Evolutionary conservation across 1,284 basidiomycete species (phyloP), one percentile per base, ranked within the genome.

Genomic region (Cutaneotrichosporon cyanovorans): DNA sequence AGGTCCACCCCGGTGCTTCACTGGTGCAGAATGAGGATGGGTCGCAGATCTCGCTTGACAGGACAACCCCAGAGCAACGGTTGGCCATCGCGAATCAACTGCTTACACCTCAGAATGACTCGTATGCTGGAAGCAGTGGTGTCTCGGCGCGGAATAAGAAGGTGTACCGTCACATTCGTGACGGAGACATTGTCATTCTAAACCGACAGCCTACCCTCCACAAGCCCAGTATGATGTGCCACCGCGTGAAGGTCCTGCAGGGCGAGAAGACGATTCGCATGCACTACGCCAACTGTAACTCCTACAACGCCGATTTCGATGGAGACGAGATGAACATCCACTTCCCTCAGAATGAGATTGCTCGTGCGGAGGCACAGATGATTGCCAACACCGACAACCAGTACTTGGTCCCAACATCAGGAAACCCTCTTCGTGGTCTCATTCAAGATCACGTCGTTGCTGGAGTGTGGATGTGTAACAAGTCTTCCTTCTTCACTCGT

Each of bases 281-380:
- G 93, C 95, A 99, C 76, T 98, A 99, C 66, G 95, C 95, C 40
- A 98, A 98, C 67, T 98, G 95, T 75, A 97, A 97, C 72, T 97
- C 93, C 5, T 98, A 98, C 73, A 98, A 98, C 64, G 95, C 95
- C 68, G 95, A 99, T 74, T 99, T 99, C 68, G 95, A 99, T 67
- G 95, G 95, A 61, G 95, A 99, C 75, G 90, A 98, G 73, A 98
- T 98, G 93, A 98, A 98, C 74, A 92, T 98, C 55, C 93, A 98
- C 75, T 98, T 98, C 65, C 91, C 93, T 60, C 93, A 89, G 84
- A 75, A 76, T 83, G 76, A 61, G 52, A 50, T 93, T 35, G 92
- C 95, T 37, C 84, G 93, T 50, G 87, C 93, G 9, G 91, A 96
- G 70, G 89, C 89, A 2, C 82, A 84, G 78, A 80, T 87, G 71